Evolutionary conservation across 2,329 filamentous ascomycete species (phyloP), one percentile per base, ranked within the genome.

Genomic region (Arthrobotrys sinensis): DNA sequence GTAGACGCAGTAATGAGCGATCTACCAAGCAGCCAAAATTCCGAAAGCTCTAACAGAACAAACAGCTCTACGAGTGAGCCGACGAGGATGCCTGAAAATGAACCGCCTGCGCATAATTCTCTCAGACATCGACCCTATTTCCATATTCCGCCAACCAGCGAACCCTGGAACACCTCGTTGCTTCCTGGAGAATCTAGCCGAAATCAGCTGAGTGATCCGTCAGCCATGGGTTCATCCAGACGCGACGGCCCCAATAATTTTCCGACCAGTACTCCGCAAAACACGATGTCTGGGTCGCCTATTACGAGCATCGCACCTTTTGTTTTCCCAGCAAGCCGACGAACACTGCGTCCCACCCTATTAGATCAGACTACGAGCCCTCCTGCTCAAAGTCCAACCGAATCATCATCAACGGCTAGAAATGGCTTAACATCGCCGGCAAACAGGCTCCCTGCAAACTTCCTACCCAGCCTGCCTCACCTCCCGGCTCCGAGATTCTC

Each of bases 1-100:
- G 50, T 78, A 3, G 75, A 78, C 53, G 62, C 75, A 32, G 70
- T 78, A 19, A 78, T 78, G 75, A 78, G 67, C 53, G 75, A 78
- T 16, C 52, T 72, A 11, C 75, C 75, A 1, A 71, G 67, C 19
- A 78, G 67, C 21, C 67, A 72, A 34, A 71, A 67, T 14, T 72
- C 67, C 7, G 67, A 71, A 14, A 64, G 16, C 38, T 60, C 67
- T 14, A 67, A 50, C 14, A 55, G 75, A 34, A 62, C 45, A 11
- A 40, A 40, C 8, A 72, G 40, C 45, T 60, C 21, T 55, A 24
- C 73, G 0, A 38, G n/a, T 16, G 67, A 72, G 24, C 48, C 24
- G 10, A 14, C 52, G 24, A 34, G 62, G 19, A 0, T n/a, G 7
- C 14, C 34, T 14, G 52, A 66, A 40, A 64, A 8, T 14, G 75